Percentiles rank a stretch among this genome's conserved stretches.
These are phyloP conservation scores for Spathaspora sp. DNA, from an alignment of 1,139 yeast species.

Conservation along the genomic window DNA sequence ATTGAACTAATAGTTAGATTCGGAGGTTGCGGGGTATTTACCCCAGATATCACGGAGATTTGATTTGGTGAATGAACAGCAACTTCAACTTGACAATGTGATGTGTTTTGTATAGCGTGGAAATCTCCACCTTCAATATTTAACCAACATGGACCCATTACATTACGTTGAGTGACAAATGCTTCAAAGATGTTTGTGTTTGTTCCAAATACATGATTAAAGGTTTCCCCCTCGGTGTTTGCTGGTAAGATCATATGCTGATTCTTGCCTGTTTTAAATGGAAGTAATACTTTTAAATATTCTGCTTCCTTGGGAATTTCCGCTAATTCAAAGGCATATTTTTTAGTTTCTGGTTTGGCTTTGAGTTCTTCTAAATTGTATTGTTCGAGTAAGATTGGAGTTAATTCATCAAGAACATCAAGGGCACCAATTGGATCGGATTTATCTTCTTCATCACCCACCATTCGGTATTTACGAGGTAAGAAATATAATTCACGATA, in stretches of 20 bases:
- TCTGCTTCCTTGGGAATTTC: slow-evolving; percentile 79
- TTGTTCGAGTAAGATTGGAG: slow-evolving; percentile 60
- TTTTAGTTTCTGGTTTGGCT: slow-evolving; percentile 70
- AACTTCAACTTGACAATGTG: slow-evolving; percentile 82
- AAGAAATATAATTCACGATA: slow-evolving; percentile 73
- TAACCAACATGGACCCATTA: slow-evolving; percentile 99
- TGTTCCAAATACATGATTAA: slow-evolving; percentile 78
- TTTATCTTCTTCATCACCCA: slow-evolving; percentile 40
- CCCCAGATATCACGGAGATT: slow-evolving; percentile 52
- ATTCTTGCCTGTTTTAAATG: slow-evolving; percentile 61
- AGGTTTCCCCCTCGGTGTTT: slow-evolving; percentile 73
- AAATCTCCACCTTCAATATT: slow-evolving; percentile 68
- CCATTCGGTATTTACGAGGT: slow-evolving; percentile 54
- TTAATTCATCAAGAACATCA: slow-evolving; percentile 79
- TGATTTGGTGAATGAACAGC: slow-evolving; percentile 51
- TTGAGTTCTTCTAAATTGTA: slow-evolving; percentile 62
- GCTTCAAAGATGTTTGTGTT: slow-evolving; percentile 76
- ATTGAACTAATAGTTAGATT: slow-evolving; percentile 68
- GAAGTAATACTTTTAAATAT: slow-evolving; percentile 76
- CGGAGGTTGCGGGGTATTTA: slow-evolving; percentile 53
- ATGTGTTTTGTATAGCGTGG: slow-evolving; percentile 56
- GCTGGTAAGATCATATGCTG: slow-evolving; percentile 53
- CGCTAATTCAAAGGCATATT: slow-evolving; percentile 86
- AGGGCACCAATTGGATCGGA: slow-evolving; percentile 45
- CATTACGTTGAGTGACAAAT: slow-evolving; percentile 75